Base-by-base conservation (phyloP, 2,329 filamentous ascomycete genomes). In the Phaeoacremonium minimum region DNA sequence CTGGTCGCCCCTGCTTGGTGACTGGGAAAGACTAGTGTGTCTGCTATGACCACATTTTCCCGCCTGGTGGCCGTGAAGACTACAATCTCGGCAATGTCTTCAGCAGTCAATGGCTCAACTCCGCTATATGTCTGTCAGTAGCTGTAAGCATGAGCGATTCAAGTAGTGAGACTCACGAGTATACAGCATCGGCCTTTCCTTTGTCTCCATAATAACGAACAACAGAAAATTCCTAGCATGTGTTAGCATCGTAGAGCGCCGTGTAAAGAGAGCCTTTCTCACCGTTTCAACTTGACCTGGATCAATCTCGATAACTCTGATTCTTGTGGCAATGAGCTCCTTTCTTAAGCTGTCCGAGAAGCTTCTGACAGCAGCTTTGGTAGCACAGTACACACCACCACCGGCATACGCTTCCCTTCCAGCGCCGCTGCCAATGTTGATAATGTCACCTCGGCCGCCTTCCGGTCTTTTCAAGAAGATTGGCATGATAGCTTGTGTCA, bases 221-320 rank as follows among this genome's bases (percentile, higher is more conserved):
- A 14, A 95, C 71, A 3, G 85, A 91, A 64, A 96, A 95, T 58
- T 96, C 87, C 77, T 82, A 17, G 19, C 16, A 22, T n/a, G 22
- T 20, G 6, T 36, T 39, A 2, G 7, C 13, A n/a, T 28, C 14
- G 15, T n/a, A 7, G 5, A 6, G 15, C 11, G 14, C 13, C 29
- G 16, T 26, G 22, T 14, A 6, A n/a, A n/a, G 5, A n/a, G 15
- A n/a, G 6, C 6, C 14, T 12, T 32, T 7, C 35, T 17, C 62
- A 83, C 80, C 30, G 90, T 95, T 72, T 95, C 88, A 32, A 95
- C 89, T 65, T 95, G 89, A 17, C 90, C 90, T 0, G 90, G 90
- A 52, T 95, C 90, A 52, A 96, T 75, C 61, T 88, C 86, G 44
- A 95, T 95, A 43, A 95, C 73, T 38, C 90, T 71, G 44, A 95